A percentile compares a stretch with the other conserved stretches of the same genome.
phyloP scores from a whole-genome alignment of 306 rosid species.

The Glycine tomentella region DNA sequence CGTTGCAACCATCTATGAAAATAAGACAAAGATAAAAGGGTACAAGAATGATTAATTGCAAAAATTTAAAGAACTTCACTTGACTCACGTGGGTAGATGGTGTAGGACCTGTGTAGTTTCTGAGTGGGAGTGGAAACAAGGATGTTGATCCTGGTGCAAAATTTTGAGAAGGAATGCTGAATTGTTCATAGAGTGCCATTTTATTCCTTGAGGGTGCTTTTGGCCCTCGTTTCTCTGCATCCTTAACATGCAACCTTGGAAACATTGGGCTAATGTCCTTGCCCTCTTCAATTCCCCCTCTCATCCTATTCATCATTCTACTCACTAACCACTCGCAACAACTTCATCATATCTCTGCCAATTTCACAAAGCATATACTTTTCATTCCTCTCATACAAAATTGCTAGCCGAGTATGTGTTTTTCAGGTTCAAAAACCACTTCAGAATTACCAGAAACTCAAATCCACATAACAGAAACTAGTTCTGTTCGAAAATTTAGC shows the following conservation, averaged over 20 bases:
- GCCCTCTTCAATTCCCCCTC: conserved; percentile 54
- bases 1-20: too few species aligned
- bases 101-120: conserved; percentile 51
- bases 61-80: not conserved
- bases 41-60: too few species aligned
- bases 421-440: conserved; percentile 22
- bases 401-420: not conserved
- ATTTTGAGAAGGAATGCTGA: conserved; percentile 63
- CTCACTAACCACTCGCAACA: conserved; percentile 44
- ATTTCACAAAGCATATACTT: conserved; percentile 38
- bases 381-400: conserved; percentile 33
- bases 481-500: not conserved
- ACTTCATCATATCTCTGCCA: conserved; percentile 7
- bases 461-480: conserved; percentile 16
- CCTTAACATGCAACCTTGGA: conserved; percentile 78
- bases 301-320: conserved; percentile 54
- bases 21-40: too few species aligned
- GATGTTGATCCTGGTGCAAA: conserved; percentile 61
- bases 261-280: conserved; percentile 69
- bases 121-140: conserved; percentile 51
- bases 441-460: conserved; percentile 21
- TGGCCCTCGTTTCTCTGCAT: conserved; percentile 76
- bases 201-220: conserved; percentile 87
- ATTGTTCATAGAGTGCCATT: conserved; percentile 81
- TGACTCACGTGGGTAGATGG: conserved; percentile 63